Evolutionary conservation across 306 rosid genomes (phyloP).

Genomic region (Quercus rubra): DNA sequence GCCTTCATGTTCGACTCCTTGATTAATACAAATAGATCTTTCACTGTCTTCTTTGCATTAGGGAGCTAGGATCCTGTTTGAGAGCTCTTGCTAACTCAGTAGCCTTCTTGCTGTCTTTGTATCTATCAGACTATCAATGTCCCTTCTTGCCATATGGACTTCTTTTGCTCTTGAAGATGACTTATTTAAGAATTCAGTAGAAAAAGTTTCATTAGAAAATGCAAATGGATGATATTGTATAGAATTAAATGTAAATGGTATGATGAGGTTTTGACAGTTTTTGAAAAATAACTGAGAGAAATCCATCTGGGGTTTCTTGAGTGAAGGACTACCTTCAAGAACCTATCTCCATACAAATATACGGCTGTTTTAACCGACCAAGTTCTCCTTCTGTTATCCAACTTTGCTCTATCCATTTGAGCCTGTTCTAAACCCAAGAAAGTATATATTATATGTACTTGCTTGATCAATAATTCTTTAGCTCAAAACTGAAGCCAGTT

Average conservation of each 20-base stretch:
- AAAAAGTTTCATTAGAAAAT: neutral
- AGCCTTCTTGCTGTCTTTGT: conserved; percentile 41
- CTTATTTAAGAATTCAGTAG: conserved; percentile 15
- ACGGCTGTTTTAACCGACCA: conserved; percentile 56
- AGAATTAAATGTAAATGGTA: conserved; percentile 2
- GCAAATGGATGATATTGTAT: neutral
- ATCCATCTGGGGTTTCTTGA: conserved; percentile 39
- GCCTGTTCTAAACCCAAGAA: conserved; percentile 20
- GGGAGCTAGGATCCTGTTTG: conserved; percentile 55
- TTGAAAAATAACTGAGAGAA: conserved; percentile 42
- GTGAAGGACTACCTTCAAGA: conserved; percentile 31
- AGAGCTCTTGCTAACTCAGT: conserved; percentile 47
- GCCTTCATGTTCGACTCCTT: conserved; percentile 41
- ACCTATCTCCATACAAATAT: conserved; percentile 44
- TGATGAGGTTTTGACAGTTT: conserved; percentile 3
- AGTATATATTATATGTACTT: neutral
- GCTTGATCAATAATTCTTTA: neutral
- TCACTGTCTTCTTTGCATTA: conserved; percentile 40
- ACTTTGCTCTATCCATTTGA: conserved; percentile 50
- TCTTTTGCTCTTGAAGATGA: conserved; percentile 60
- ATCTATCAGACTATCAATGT: conserved; percentile 31
- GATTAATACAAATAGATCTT: conserved; percentile 40
- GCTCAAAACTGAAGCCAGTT: neutral
- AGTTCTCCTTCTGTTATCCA: conserved; percentile 39
- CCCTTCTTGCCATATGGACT: conserved; percentile 49